phyloP scores from a whole-genome alignment of 164 flowering plant species.

The Magnolia changhungtana region DNA sequence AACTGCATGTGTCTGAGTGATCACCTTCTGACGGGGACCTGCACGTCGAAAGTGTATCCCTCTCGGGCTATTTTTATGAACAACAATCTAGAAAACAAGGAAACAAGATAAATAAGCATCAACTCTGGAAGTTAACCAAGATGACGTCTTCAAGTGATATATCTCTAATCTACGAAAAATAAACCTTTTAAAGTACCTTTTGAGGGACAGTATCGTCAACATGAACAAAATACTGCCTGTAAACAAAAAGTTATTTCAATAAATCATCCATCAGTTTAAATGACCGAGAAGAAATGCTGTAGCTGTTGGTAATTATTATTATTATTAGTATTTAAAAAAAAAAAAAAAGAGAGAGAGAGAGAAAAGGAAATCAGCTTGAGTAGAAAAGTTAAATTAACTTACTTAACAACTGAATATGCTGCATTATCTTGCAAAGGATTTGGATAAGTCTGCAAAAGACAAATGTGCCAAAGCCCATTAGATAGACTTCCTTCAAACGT shows the following conservation, averaged over 20 bases:
- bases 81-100: slow-evolving; percentile 46
- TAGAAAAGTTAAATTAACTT: slow-evolving; percentile 24
- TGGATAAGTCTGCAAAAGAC: slow-evolving; percentile 45
- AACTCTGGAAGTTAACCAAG: not conserved
- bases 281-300: not conserved
- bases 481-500: not conserved
- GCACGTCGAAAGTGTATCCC: slow-evolving; percentile 83
- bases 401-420: slow-evolving; percentile 79
- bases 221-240: slow-evolving; percentile 92
- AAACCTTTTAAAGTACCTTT: slow-evolving; percentile 40
- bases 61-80: slow-evolving; percentile 63
- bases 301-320: not conserved
- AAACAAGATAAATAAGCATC: not conserved
- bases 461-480: not conserved
- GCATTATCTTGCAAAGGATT: slow-evolving; percentile 70
- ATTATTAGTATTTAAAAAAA: no score
- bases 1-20: not conserved
- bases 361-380: not conserved
- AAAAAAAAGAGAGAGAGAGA: not conserved
- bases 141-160: not conserved
- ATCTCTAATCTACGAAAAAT: not conserved
- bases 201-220: slow-evolving; percentile 76
- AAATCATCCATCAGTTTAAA: not conserved
- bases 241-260: slow-evolving; percentile 3
- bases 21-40: slow-evolving; percentile 78